Percentiles rank a stretch among this genome's conserved stretches.
phyloP scores from a whole-genome alignment of 768 basidiomycete species.

The Boletus patriciae region DNA sequence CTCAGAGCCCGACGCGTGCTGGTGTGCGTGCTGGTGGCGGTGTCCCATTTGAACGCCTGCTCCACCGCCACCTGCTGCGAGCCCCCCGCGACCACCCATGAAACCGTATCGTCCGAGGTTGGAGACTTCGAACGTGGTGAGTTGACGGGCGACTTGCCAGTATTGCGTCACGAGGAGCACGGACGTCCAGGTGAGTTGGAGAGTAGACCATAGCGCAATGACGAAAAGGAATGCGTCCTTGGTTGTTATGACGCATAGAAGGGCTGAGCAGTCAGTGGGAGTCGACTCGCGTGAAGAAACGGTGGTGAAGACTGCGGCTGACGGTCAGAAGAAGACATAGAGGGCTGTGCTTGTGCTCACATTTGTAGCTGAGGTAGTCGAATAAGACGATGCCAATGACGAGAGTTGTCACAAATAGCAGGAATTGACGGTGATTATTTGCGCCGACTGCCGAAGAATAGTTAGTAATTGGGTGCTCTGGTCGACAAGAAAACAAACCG shows the following conservation, averaged over 20 bases:
- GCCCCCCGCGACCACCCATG: constrained; percentile 89
- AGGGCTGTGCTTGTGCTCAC: constrained; percentile 43
- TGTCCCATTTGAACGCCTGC: constrained; percentile 77
- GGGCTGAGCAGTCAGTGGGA: constrained; percentile 22
- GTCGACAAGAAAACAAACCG: constrained; percentile 49
- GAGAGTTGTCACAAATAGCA: constrained; percentile 86
- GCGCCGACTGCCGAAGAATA: constrained; percentile 62
- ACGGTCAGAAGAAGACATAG: background rate
- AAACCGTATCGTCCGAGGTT: constrained; percentile 95
- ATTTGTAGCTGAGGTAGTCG: constrained; percentile 80
- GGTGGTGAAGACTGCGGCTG: constrained; percentile 53
- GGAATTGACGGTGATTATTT: constrained; percentile 94
- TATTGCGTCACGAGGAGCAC: constrained; percentile 83
- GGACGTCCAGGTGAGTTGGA: constrained; percentile 94
- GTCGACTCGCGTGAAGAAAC: constrained; percentile 19
- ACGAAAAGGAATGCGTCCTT: constrained; percentile 83
- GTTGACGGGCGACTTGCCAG: constrained; percentile 91
- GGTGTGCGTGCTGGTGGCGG: constrained; percentile 44
- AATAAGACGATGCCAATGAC: constrained; percentile 80
- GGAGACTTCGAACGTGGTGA: constrained; percentile 94
- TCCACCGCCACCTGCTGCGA: constrained; percentile 53
- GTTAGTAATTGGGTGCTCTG: background rate
- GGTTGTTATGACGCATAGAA: constrained; percentile 67
- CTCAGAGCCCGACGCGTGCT: constrained; percentile 36
- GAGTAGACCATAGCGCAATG: constrained; percentile 80